Conservation (phyloP, 768 basidiomycete species). For the Tulasnella sp. region DNA sequence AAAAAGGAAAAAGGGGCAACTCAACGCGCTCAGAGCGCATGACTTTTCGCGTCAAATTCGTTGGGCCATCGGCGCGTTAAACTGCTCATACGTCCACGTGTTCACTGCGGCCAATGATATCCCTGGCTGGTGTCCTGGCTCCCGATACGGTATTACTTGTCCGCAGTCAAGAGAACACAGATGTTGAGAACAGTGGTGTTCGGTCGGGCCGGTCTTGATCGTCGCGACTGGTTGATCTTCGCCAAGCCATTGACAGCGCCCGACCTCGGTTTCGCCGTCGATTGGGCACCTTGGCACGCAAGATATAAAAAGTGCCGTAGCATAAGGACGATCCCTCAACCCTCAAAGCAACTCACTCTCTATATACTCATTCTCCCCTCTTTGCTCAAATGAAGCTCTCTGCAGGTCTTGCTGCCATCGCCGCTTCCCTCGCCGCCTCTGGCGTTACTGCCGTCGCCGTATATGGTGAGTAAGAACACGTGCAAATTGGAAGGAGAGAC, state of each 20-base stretch:
- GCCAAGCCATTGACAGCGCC: not conserved
- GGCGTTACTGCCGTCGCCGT: constrained; percentile 17
- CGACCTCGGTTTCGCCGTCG: not conserved
- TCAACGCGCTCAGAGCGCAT: not conserved
- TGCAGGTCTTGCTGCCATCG: constrained; percentile 16
- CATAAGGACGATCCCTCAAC: not conserved
- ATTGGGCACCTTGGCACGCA: not conserved
- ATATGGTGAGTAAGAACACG: not conserved
- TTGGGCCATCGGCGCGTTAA: not conserved
- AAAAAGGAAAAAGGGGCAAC: no score
- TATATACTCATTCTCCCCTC: not conserved
- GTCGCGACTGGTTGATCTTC: not conserved
- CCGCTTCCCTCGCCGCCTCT: not conserved
- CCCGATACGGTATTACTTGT: not conserved
- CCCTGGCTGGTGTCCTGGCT: not conserved
- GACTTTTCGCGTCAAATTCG: not conserved
- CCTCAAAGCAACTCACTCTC: not conserved
- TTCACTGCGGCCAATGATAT: no score
- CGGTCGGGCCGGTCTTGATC: not conserved
- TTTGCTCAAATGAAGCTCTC: constrained; percentile 24
- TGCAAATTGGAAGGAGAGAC: not conserved
- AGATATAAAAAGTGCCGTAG: not conserved
- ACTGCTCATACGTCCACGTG: not conserved
- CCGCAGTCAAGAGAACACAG: not conserved
- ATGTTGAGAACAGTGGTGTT: not conserved